Percentiles rank a stretch among this genome's conserved stretches.
Conservation (phyloP, 2,329 filamentous ascomycete genomes). For the Drechslerella coelobrocha region DNA sequence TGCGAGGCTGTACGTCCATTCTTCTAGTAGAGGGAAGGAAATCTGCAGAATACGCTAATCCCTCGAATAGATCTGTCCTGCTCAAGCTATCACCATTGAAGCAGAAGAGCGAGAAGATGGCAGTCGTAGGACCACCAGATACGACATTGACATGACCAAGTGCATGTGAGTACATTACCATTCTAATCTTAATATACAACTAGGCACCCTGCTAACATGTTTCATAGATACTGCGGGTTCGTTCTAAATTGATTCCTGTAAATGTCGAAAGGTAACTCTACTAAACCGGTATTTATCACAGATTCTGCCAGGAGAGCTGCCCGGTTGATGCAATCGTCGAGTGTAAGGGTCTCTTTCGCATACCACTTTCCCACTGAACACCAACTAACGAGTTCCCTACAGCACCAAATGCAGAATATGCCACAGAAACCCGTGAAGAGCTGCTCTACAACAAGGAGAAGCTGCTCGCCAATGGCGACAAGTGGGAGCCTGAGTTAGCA, state of each 20-base stretch:
- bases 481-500: constrained; percentile 96
- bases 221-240: constrained; percentile 41
- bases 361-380: constrained; percentile 53
- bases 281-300: neutral
- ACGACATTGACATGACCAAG: constrained; percentile 99
- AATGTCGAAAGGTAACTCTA: neutral
- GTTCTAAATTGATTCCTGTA: neutral
- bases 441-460: constrained; percentile 98
- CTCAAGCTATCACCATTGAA: constrained; percentile 98
- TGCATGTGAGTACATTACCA: constrained; percentile 68
- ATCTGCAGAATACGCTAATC: constrained; percentile 41
- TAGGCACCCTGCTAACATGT: constrained; percentile 4
- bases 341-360: constrained; percentile 60
- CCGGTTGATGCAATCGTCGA: constrained; percentile 94
- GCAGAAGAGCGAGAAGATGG: constrained; percentile 97
- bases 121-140: constrained; percentile 90
- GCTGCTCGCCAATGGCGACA: constrained; percentile 84
- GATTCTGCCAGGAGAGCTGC: constrained; percentile 93
- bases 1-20: constrained; percentile 76
- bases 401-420: constrained; percentile 76
- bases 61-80: constrained; percentile 76
- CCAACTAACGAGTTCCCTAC: neutral
- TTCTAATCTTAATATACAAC: neutral
- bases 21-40: neutral
- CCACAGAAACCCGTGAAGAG: constrained; percentile 84